Evolutionary conservation across 176 grass and related monocot genomes (phyloP), one percentile per base, ranked within the genome.

Genomic region (Carex parvula): DNA sequence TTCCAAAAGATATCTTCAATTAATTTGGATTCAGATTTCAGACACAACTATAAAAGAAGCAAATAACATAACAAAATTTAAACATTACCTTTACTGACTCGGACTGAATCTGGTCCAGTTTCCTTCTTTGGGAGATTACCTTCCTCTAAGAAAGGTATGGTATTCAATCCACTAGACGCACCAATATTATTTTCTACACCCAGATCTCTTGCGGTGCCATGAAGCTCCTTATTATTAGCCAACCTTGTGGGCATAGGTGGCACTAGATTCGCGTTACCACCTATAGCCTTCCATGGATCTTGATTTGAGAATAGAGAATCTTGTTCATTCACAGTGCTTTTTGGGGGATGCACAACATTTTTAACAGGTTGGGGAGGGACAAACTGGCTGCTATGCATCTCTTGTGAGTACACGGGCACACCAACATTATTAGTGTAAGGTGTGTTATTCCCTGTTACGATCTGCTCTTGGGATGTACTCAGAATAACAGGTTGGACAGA

Each of bases 301-400:
- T 91, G 90, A 64, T 91, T 94, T 73, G 90, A 94, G 85, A 94
- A 97, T 79, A 94, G 83, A 86, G 88, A 92, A 58, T 87, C 88
- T 82, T 84, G 80, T 86, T 94, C 94, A 30, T 17, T 83, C 76
- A 85, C 72, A 82, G 20, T 33, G 21, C 61, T 82, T 44, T 82
- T 82, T 82, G 80, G 39, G 60, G 37, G 80, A 65, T 67, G 80
- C 41, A 68, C 42, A 68, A 53, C 41, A 82, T 54, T 82, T 50
- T 82, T 65, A 48, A 44, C n/a, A 41, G 30, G 16, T 82, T 65
- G 56, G 1, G 86, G 79, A 12, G 85, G 59, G 50, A 37, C 57
- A 14, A 91, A 81, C 64, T 76, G 83, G 68, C 87, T 82, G 84
- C 87, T 84, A 15, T 53, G 83, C 79, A 90, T 90, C 62, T 92